Conservation (phyloP, 345 rosid species). For the Aurinia saxatilis region DNA sequence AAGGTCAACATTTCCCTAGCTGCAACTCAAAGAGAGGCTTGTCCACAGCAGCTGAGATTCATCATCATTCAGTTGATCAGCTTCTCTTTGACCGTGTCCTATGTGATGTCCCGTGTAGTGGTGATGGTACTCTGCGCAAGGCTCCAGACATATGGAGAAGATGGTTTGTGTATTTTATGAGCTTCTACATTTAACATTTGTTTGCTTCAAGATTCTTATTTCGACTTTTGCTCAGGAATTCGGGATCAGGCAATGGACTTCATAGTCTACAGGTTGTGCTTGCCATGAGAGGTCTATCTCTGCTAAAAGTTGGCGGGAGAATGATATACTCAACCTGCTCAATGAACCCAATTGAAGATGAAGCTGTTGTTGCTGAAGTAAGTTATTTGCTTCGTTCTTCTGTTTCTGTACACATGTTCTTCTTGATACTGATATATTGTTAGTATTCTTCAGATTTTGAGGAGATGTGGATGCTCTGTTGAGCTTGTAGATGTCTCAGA, state of each 20-base stretch:
- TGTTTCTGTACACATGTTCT: background rate
- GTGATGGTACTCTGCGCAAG: constrained; percentile 95
- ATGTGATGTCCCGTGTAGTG: constrained; percentile 98
- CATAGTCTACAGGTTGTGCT: constrained; percentile 83
- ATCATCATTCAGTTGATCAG: constrained; percentile 36
- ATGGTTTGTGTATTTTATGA: constrained; percentile 42
- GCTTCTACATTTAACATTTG: background rate
- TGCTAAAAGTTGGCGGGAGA: constrained; percentile 92
- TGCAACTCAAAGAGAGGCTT: constrained; percentile 45
- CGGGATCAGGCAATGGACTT: constrained; percentile 86
- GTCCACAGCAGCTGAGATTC: constrained; percentile 23
- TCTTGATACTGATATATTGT: constrained; percentile 3
- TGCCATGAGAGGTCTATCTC: constrained; percentile 80
- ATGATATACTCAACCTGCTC: constrained; percentile 98
- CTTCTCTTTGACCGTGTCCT: constrained; percentile 86
- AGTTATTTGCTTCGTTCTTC: background rate
- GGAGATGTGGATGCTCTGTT: constrained; percentile 71
- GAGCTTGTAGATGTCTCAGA: constrained; percentile 79
- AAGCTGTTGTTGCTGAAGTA: constrained; percentile 98
- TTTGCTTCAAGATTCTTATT: background rate
- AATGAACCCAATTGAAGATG: constrained; percentile 97
- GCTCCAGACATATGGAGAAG: constrained; percentile 98
- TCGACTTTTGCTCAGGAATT: constrained; percentile 43
- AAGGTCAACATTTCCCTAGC: constrained; percentile 91
- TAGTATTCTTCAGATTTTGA: constrained; percentile 49